Percentiles rank a stretch among this genome's conserved stretches.
Conservation (phyloP, 2,329 filamentous ascomycete genomes). For the Arachnomyces sp. region DNA sequence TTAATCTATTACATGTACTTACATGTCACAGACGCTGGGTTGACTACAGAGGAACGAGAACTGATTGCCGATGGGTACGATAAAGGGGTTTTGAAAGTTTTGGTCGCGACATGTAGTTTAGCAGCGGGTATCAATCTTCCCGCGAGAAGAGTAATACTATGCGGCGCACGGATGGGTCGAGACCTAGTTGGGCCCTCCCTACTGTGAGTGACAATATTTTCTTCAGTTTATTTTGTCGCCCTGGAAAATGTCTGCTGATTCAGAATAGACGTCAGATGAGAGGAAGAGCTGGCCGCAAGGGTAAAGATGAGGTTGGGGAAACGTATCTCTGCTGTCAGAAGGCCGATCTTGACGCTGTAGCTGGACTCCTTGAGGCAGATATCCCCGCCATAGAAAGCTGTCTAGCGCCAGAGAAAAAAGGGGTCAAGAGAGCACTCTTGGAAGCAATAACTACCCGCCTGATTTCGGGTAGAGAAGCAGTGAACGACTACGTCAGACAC, state of each 20-base stretch:
- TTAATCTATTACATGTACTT: constrained; percentile 7
- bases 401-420: constrained; percentile 56
- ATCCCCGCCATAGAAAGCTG: constrained; percentile 63
- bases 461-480: constrained; percentile 55
- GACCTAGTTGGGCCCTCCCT: constrained; percentile 70
- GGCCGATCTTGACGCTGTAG: constrained; percentile 59
- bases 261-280: constrained; percentile 60
- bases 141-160: constrained; percentile 65
- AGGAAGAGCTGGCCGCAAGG: constrained; percentile 67
- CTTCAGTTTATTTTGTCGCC: background rate
- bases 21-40: constrained; percentile 34
- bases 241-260: constrained; percentile 15
- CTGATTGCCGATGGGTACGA: constrained; percentile 65
- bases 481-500: constrained; percentile 60
- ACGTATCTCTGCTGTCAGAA: constrained; percentile 67
- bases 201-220: constrained; percentile 40
- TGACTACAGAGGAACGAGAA: constrained; percentile 68
- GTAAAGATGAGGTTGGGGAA: constrained; percentile 68
- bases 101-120: constrained; percentile 69
- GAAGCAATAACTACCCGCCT: constrained; percentile 62
- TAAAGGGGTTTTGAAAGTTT: constrained; percentile 56
- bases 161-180: constrained; percentile 66
- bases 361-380: constrained; percentile 63
- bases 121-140: constrained; percentile 74
- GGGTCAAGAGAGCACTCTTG: constrained; percentile 61